Conservation (phyloP, 2,329 filamentous ascomycete species). For the Fusarium oligoseptatum region DNA sequence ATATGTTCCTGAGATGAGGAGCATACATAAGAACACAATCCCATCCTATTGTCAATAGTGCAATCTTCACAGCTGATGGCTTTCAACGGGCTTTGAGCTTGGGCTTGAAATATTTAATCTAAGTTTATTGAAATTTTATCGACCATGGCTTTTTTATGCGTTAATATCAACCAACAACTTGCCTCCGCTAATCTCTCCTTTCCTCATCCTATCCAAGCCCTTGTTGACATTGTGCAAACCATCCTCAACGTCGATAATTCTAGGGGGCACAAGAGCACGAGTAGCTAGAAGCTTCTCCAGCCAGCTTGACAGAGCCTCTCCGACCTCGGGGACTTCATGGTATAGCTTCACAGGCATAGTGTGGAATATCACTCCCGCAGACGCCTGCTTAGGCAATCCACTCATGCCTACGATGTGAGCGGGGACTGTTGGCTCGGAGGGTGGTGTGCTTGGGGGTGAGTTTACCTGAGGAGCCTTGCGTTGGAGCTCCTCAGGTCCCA, state of each 20-base stretch:
- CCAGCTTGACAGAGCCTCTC: constrained; percentile 74
- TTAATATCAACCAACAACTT: constrained; percentile 70
- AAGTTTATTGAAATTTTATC: neutral
- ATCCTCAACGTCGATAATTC: constrained; percentile 73
- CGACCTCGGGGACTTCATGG: constrained; percentile 75
- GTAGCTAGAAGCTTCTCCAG: constrained; percentile 73
- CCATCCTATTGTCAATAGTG: no score
- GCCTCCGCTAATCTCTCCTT: constrained; percentile 75
- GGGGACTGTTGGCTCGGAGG: constrained; percentile 37
- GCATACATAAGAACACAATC: no score
- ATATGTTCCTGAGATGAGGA: no score
- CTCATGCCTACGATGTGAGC: constrained; percentile 76
- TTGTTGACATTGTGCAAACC: constrained; percentile 77
- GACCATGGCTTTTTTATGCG: neutral
- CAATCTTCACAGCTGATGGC: no score
- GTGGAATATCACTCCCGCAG: constrained; percentile 67
- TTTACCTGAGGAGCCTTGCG: constrained; percentile 45
- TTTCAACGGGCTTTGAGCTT: neutral
- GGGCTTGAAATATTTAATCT: neutral
- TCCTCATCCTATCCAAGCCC: constrained; percentile 74
- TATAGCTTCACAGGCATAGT: constrained; percentile 82
- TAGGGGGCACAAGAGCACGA: constrained; percentile 68
- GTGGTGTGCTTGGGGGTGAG: constrained; percentile 57
- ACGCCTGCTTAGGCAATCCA: constrained; percentile 70
- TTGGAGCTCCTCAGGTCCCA: constrained; percentile 57